These are phyloP conservation scores for Mortierella sp. DNA, from an alignment of 371 early-diverging fungal species.

Conservation along the genomic window DNA sequence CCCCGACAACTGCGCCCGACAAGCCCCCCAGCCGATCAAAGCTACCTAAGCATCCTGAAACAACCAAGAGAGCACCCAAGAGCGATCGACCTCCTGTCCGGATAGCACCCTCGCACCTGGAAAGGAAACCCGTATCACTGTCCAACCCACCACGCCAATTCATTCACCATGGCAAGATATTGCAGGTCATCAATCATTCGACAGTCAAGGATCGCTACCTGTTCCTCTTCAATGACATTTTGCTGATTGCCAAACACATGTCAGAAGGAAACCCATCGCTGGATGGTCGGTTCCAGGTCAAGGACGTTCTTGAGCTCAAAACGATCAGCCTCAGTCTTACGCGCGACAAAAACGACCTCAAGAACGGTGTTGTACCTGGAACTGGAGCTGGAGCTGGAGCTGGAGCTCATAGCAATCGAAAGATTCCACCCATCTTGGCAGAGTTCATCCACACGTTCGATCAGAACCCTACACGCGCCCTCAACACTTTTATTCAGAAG, in stretches of 20 bases:
- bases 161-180: slow-evolving; percentile 80
- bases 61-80: slow-evolving; percentile 11
- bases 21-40: slow-evolving; percentile 12
- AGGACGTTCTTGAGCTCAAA: slow-evolving; percentile 67
- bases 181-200: slow-evolving; percentile 77
- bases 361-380: slow-evolving; percentile 22
- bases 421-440: slow-evolving; percentile 69
- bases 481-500: slow-evolving; percentile 78
- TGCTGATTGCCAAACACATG: slow-evolving; percentile 79
- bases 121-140: slow-evolving; percentile 41
- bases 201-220: slow-evolving; percentile 81
- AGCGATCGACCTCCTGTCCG: slow-evolving; percentile 9
- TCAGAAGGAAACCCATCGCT: slow-evolving; percentile 58
- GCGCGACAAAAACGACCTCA: slow-evolving; percentile 58
- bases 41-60: not conserved
- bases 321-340: slow-evolving; percentile 63
- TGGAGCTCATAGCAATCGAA: slow-evolving; percentile 52
- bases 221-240: slow-evolving; percentile 82
- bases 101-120: slow-evolving; percentile 6
- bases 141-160: slow-evolving; percentile 65
- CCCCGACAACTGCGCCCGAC: slow-evolving; percentile 14
- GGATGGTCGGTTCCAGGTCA: slow-evolving; percentile 70
- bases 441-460: slow-evolving; percentile 77
- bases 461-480: slow-evolving; percentile 73
- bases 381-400: too few relatives aligned